A percentile compares a stretch with the other conserved stretches of the same genome.
Conservation (phyloP, 2,329 filamentous ascomycete species). For the Onygenales sp. region DNA sequence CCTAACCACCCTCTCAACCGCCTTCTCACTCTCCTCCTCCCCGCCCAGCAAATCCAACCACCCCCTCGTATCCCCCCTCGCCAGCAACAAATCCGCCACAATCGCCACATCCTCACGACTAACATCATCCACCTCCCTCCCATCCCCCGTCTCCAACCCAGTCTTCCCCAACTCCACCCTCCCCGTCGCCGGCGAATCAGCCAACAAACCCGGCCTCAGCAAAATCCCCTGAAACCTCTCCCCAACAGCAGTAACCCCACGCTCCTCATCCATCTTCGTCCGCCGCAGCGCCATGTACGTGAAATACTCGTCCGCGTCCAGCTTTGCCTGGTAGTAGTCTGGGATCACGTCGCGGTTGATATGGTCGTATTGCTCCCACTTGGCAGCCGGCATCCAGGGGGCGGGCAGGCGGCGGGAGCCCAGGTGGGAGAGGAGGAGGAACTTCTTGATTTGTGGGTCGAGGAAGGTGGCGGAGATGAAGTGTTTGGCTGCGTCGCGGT, state of each 20-base stretch:
- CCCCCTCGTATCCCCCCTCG: constrained; percentile 38
- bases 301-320: constrained; percentile 47
- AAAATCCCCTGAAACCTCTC: constrained; percentile 41
- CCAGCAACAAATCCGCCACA: constrained; percentile 41
- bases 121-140: constrained; percentile 33
- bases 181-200: constrained; percentile 37
- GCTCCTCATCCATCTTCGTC: constrained; percentile 12
- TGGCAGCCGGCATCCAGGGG: constrained; percentile 42
- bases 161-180: constrained; percentile 42
- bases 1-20: constrained; percentile 37
- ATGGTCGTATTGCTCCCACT: constrained; percentile 37
- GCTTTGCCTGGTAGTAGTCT: constrained; percentile 45
- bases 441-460: constrained; percentile 40
- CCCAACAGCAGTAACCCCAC: constrained; percentile 16
- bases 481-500: constrained; percentile 45
- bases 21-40: constrained; percentile 36
- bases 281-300: constrained; percentile 34
- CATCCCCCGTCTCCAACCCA: constrained; percentile 8
- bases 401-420: constrained; percentile 40
- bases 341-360: constrained; percentile 42
- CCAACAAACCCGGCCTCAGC: constrained; percentile 42
- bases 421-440: constrained; percentile 47
- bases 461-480: constrained; percentile 42
- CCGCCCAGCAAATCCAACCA: constrained; percentile 48
- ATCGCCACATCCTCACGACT: constrained; percentile 44